Percentiles rank a stretch among this genome's conserved stretches.
These are phyloP conservation scores for Fusarium sp. DNA, from an alignment of 2,329 filamentous ascomycete species.

Conservation along the genomic window DNA sequence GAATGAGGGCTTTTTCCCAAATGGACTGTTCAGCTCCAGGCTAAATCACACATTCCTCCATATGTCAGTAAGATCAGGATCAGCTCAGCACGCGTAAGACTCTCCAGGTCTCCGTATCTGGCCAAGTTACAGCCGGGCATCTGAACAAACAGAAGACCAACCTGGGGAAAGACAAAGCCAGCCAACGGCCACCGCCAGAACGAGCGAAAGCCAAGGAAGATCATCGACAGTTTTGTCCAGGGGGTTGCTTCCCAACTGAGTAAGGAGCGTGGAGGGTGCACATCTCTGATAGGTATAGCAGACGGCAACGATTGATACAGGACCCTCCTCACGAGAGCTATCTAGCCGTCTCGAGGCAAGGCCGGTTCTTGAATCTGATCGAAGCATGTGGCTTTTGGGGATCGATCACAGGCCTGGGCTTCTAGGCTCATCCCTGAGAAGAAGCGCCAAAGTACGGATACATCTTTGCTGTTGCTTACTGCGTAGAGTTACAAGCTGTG, in stretches of 20 bases:
- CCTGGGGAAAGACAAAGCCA: constrained; percentile 21
- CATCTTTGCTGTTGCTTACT: neutral
- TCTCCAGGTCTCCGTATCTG: constrained; percentile 13
- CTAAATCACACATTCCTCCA: constrained; percentile 11
- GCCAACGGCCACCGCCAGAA: constrained; percentile 26
- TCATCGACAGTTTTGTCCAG: constrained; percentile 23
- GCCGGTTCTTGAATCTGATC: constrained; percentile 39
- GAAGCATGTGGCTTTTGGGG: constrained; percentile 40
- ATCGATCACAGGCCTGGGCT: constrained; percentile 39
- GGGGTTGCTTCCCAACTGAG: constrained; percentile 22
- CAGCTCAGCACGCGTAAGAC: constrained; percentile 9
- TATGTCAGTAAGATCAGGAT: constrained; percentile 8
- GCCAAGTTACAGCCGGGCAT: constrained; percentile 20
- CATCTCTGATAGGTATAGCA: constrained; percentile 37
- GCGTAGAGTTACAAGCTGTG: constrained; percentile 7
- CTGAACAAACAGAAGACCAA: constrained; percentile 12
- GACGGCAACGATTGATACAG: constrained; percentile 33
- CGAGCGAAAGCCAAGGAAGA: constrained; percentile 32
- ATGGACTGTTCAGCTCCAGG: constrained; percentile 11
- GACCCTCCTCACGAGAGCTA: constrained; percentile 19
- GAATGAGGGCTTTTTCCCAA: constrained; percentile 26
- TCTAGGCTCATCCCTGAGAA: constrained; percentile 35
- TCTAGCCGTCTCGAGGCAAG: constrained; percentile 33
- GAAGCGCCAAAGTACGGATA: constrained; percentile 15
- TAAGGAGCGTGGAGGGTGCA: constrained; percentile 2